Base-by-base conservation (phyloP, 2,329 filamentous ascomycete genomes). In the Pseudonectria foliicola region DNA sequence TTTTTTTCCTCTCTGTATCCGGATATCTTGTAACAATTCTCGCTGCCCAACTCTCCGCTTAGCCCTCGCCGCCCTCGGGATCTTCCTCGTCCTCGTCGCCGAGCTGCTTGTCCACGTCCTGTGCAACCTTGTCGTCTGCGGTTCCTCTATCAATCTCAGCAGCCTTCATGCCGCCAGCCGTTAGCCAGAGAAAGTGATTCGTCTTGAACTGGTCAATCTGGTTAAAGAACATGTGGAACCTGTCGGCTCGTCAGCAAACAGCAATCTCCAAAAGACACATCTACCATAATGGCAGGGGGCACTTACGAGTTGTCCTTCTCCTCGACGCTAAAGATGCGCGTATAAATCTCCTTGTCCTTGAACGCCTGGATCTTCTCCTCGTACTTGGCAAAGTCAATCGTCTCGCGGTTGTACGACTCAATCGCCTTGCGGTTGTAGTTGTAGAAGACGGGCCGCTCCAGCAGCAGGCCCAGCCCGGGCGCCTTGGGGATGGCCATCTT, bases 401-500 rank as follows among this genome's bases (percentile, higher is more conserved):
- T 70, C 32, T 83, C 74, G 35, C 78, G 75, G 6, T 72, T 75
- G 28, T 81, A 72, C 35, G 76, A 74, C 25, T 71, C 68, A 7
- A 71, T 71, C 1, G 84, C 80, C 45, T 82, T 78, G 35, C 72
- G 73, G 60, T 95, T 98, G 64, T 95, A 96, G 32, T 69, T 80
- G 42, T 90, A 82, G 56, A 98, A 98, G 0, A 96, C 85, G 2
- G 92, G 92, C 1, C 87, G 70, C 63, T 98, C 92, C 4, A 98
- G 74, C 35, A 96, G 67, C 28, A 98, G 65, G 1, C 92, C 92
- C 25, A 98, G 63, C 4, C 87, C 85, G 0, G 92, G 92, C 0
- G 89, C 92, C 63, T 96, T 96, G 36, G 92, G 92, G 37, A 98
- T 95, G 31, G 83, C 83, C 52, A 95, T 84, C 38, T 82, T 79